phyloP scores from a whole-genome alignment of 169 alveolate species.

The Plasmodium fragile region DNA sequence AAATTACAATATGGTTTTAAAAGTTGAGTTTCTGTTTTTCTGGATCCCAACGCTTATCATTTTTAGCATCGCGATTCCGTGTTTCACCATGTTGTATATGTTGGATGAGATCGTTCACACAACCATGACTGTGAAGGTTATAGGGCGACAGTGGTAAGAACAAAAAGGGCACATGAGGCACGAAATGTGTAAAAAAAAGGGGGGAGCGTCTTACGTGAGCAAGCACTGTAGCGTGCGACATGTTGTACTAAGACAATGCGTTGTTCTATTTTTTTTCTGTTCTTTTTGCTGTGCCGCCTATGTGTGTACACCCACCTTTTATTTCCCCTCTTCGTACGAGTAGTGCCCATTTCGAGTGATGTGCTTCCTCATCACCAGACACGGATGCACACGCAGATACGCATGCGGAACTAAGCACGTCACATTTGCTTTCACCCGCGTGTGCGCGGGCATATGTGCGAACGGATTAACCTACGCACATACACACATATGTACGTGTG shows the following conservation, averaged over 20 bases:
- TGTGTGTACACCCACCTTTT: neutral
- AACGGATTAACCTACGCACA: neutral
- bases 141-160: conserved; percentile 90
- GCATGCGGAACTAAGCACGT: neutral
- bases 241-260: neutral
- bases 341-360: neutral
- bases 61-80: conserved; percentile 89
- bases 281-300: neutral
- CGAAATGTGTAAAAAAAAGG: neutral
- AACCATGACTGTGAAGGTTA: conserved; percentile 91
- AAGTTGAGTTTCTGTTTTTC: conserved; percentile 90
- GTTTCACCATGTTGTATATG: conserved; percentile 90
- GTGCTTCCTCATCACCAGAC: neutral
- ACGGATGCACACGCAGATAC: neutral
- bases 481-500: neutral
- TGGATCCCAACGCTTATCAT: conserved; percentile 91
- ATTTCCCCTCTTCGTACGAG: neutral
- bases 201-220: neutral
- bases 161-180: neutral
- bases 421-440: neutral
- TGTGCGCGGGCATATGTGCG: neutral
- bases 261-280: neutral
- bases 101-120: conserved; percentile 90
- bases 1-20: conserved; percentile 83
- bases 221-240: neutral